Evolutionary conservation across 176 grass and related monocot species (phyloP).

Genomic region (Avena insularis): DNA sequence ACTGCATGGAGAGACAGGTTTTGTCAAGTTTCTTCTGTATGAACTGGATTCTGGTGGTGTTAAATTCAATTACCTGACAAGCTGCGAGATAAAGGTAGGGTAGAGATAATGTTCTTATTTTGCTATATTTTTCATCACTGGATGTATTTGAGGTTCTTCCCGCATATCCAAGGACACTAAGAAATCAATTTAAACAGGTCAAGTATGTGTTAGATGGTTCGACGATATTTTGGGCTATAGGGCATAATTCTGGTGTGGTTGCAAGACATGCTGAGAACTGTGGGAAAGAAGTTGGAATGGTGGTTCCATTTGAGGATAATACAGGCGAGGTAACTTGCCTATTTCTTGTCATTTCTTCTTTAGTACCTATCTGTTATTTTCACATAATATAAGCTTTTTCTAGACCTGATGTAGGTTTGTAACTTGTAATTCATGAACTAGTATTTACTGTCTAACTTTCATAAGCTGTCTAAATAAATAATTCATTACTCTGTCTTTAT

Average conservation of each 20-base stretch:
- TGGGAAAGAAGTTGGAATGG: constrained; percentile 89
- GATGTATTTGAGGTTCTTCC: constrained; percentile 40
- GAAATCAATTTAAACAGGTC: constrained; percentile 60
- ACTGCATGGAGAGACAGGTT: constrained; percentile 81
- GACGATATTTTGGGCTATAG: constrained; percentile 92
- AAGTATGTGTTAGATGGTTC: constrained; percentile 93
- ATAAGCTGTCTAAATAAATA: background rate
- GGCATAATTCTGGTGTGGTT: constrained; percentile 72
- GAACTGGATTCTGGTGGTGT: constrained; percentile 81
- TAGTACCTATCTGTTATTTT: constrained; percentile 21
- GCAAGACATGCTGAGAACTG: constrained; percentile 79
- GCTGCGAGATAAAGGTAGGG: constrained; percentile 92
- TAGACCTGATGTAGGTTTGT: background rate
- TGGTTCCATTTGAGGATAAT: constrained; percentile 85
- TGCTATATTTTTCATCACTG: constrained; percentile 15
- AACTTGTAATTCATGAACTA: background rate
- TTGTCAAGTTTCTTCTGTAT: constrained; percentile 93
- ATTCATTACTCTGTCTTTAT: background rate
- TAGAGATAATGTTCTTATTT: constrained; percentile 23
- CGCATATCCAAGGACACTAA: constrained; percentile 34
- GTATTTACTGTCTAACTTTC: constrained; percentile 25
- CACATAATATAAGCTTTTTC: constrained; percentile 17
- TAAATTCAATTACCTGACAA: constrained; percentile 80
- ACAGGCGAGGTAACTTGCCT: constrained; percentile 66
- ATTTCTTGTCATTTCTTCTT: constrained; percentile 34